A percentile compares a stretch with the other conserved stretches of the same genome.
Conservation (phyloP, 2,329 filamentous ascomycete genomes). For the Triangularia verruculosa region DNA sequence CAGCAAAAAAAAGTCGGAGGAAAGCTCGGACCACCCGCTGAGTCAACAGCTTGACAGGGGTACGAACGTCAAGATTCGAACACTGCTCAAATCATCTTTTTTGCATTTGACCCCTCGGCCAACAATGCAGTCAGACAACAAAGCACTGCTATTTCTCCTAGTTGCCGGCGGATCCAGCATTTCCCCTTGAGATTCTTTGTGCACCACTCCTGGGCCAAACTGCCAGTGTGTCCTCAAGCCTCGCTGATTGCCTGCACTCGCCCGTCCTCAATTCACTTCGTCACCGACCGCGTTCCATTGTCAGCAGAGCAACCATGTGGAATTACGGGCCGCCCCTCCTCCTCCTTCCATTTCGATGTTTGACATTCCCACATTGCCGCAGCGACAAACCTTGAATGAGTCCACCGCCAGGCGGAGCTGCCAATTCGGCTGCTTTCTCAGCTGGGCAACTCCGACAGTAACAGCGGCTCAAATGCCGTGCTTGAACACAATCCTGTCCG, state of each 20-base stretch:
- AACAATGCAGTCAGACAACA: not conserved
- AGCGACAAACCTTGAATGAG: not conserved
- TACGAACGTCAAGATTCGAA: constrained; percentile 18
- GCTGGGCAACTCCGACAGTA: not conserved
- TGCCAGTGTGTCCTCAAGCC: not conserved
- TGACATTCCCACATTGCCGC: not conserved
- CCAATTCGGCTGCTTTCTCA: not conserved
- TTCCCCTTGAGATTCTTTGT: not conserved
- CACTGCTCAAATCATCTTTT: constrained; percentile 11
- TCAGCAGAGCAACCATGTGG: not conserved
- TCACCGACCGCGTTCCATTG: not conserved
- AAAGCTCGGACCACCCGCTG: constrained; percentile 17
- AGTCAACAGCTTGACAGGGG: constrained; percentile 18
- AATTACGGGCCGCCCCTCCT: not conserved
- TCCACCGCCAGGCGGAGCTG: not conserved
- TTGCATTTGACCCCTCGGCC: not conserved
- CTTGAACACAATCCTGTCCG: not conserved
- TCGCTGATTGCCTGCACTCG: not conserved
- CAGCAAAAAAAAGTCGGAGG: constrained; percentile 12
- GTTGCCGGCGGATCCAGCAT: not conserved
- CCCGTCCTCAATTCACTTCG: not conserved
- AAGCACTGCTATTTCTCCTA: not conserved
- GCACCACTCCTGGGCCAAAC: not conserved
- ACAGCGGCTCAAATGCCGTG: not conserved
- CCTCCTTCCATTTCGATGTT: not conserved